These are phyloP conservation scores for Entonaema liquescens DNA, from an alignment of 495 filamentous ascomycete genomes.

Conservation along the genomic window DNA sequence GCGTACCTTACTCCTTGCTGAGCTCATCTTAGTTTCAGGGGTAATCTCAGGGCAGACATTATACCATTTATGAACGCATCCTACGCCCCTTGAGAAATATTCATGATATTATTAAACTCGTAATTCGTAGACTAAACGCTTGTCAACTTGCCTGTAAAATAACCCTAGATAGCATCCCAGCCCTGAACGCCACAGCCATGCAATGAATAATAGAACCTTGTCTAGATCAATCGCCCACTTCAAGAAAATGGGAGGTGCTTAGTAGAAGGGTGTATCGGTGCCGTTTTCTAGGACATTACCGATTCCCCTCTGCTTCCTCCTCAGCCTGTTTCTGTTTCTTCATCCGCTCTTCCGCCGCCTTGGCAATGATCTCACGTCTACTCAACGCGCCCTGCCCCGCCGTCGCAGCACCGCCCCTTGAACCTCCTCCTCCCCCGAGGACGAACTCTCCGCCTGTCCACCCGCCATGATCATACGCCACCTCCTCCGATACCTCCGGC, in stretches of 20 bases:
- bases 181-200: constrained; percentile 21
- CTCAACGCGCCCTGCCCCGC: constrained; percentile 40
- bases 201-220: background rate
- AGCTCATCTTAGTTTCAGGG: background rate
- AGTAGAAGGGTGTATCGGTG: background rate
- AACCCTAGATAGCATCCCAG: background rate
- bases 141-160: background rate
- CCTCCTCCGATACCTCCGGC: constrained; percentile 62
- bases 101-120: background rate
- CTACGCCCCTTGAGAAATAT: background rate
- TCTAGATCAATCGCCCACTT: background rate
- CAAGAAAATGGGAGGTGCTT: background rate
- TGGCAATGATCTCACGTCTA: constrained; percentile 76
- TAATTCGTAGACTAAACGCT: background rate
- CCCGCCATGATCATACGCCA: constrained; percentile 76
- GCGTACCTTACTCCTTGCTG: background rate
- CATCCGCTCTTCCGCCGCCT: constrained; percentile 77
- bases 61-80: background rate
- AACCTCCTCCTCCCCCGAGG: constrained; percentile 67
- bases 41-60: background rate
- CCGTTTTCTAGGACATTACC: background rate
- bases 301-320: constrained; percentile 17
- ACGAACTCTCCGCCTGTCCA: constrained; percentile 92
- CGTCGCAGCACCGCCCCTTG: constrained; percentile 46
- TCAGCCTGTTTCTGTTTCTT: constrained; percentile 61